Base-by-base conservation (phyloP, 768 basidiomycete genomes). In the Pleurotus tuoliensis region DNA sequence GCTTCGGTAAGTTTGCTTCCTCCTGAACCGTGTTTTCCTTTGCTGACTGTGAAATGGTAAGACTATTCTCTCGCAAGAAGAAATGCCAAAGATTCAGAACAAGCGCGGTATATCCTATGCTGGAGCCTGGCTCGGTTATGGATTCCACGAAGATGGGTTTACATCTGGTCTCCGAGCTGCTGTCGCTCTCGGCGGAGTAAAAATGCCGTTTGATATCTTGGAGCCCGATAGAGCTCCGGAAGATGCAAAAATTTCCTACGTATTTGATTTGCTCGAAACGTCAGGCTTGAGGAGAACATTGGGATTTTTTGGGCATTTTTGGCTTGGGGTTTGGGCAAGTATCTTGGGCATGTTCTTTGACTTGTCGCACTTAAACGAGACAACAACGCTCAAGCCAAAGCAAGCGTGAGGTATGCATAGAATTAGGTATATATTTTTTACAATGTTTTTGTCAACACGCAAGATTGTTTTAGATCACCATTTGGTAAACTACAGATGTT, bases 91-190 rank as follows among this genome's bases (percentile, higher is more conserved):
- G 13, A 90, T 90, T 55, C 88, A 91, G 69, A 81, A 81, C 62
- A 76, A 63, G 46, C 77, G 86, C 7, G 78, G 80, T 3, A 78
- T 90, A 61, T 78, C 84, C 6, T 87, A 77, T 64, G 86, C 79
- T 1, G 87, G 88, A 8, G 89, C 89, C 22, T 92, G 86, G 74
- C 76, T 84, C 45, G 82, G 82, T 56, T 90, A 89, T 62, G 89
- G 88, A 15, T 90, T 92, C 75, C 89, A 92, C 70, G 88, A 91
- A 69, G 90, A 90, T 63, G 88, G 86, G 2, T 90, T 90, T 61
- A 76, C 77, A 0, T 76, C 76, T 1, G 78, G 78, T 3, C 63
- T 79, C 2, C 66, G 69, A 5, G 77, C 75, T 8, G 73, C 75
- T 46, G 55, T 56, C 16, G 44, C 53, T 20, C 38, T 54, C 8